Base-by-base conservation (phyloP, 2,329 filamentous ascomycete species). In the Allantophomopsis cytisporea region DNA sequence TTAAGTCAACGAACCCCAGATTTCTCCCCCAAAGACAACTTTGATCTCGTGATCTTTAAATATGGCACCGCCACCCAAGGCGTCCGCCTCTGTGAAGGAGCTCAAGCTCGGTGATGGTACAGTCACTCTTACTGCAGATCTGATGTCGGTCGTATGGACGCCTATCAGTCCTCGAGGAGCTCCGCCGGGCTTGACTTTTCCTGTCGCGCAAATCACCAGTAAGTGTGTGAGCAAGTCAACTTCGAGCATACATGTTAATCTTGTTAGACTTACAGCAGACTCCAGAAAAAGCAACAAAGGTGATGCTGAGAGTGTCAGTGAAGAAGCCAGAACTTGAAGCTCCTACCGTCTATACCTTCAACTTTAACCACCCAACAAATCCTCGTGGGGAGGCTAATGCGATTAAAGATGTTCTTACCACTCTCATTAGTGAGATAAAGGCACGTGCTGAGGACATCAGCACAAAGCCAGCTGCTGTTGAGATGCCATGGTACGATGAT, bases 261-360 rank as follows among this genome's bases (percentile, higher is more conserved):
- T 23, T 18, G 5, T 23, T 50, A 91, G 85, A 96, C 62, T 74
- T 98, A 37, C 89, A 98, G 60, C 89, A 96, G 59, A 96, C 91
- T 1, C 88, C 91, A 11, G 85, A 86, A 43, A 79, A 70, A n/a
- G 79, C 76, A 30, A 68, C 86, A 14, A 95, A 94, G 67, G 87
- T 94, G 39, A 94, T 94, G 71, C 72, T 96, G 43, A 94, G 91
- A 59, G 80, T 98, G 40, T 84, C 95, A 50, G 82, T 82, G 45
- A 82, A 87, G 56, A 61, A 73, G 33, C 61, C 74, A 23, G 64
- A 65, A 36, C 65, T 66, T 18, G 58, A 66, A 20, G 74, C 80
- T 37, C 65, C 83, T 14, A 71, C 79, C 35, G 74, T 78, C 40
- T 85, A 93, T 56, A 75, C 89, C 37, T 95, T 98, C 59, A 80